Conservation (phyloP, 2,329 filamentous ascomycete species). For the Chaetomium olivaceum region DNA sequence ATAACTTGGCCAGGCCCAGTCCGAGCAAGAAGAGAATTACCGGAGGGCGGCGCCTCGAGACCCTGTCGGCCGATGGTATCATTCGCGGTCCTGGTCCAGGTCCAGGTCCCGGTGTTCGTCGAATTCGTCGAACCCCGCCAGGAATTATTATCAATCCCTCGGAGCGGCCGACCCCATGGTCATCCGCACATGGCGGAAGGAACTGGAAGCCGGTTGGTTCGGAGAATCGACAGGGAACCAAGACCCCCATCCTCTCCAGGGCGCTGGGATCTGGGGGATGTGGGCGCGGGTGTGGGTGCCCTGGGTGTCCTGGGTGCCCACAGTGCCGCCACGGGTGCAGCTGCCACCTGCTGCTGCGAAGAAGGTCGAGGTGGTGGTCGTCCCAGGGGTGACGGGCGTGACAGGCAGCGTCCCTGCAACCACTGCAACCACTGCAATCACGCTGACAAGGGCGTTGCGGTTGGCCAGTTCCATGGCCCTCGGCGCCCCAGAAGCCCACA, state of each 20-base stretch:
- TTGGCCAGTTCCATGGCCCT: conserved; percentile 2
- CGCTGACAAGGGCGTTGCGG: conserved; percentile 3
- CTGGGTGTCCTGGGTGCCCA: no score
- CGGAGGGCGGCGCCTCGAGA: not conserved
- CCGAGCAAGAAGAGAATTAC: not conserved
- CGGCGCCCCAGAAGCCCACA: not conserved
- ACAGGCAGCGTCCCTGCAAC: conserved; percentile 4
- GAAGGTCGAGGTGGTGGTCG: not conserved
- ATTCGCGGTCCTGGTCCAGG: not conserved
- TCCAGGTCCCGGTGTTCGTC: not conserved
- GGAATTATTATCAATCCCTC: not conserved
- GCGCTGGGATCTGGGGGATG: conserved; percentile 2
- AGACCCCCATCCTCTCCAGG: conserved; percentile 6
- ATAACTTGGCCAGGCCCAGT: not conserved
- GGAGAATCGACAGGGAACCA: not conserved
- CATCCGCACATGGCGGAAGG: not conserved
- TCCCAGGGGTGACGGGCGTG: not conserved
- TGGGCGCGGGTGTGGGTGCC: no score
- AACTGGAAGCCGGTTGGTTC: conserved; percentile 8
- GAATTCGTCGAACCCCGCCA: conserved; percentile 1
- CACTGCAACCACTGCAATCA: conserved; percentile 5
- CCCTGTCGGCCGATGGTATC: not conserved
- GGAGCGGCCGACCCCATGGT: not conserved
- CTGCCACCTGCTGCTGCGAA: not conserved
- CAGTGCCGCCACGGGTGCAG: conserved; percentile 1